A percentile compares a stretch with the other conserved stretches of the same genome.
phyloP scores from a whole-genome alignment of 2,329 filamentous ascomycete genomes.

The Pleochaeta shiraiana region DNA sequence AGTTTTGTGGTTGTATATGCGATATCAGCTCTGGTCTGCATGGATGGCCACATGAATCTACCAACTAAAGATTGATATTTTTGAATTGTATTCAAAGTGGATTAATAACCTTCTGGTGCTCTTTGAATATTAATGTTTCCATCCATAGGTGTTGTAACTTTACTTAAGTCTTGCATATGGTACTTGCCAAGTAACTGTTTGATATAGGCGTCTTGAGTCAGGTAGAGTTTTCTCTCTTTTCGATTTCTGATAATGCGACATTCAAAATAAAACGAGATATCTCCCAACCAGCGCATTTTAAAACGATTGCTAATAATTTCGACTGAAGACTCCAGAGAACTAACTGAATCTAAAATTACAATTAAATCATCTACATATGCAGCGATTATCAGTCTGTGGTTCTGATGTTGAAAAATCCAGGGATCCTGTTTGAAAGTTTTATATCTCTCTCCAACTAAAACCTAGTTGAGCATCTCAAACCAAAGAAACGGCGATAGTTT shows the following conservation, averaged over 20 bases:
- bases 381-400: not conserved
- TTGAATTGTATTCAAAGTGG: not conserved
- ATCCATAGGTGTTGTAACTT: not conserved
- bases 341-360: not conserved
- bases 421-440: not conserved
- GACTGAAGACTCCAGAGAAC: not conserved
- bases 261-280: not conserved
- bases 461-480: not conserved
- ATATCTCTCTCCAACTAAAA: constrained; percentile 1
- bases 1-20: not conserved
- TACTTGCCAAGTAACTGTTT: not conserved
- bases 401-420: not conserved
- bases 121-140: not conserved
- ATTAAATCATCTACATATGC: constrained; percentile 4
- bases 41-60: not conserved
- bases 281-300: not conserved
- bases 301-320: not conserved
- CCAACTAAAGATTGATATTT: constrained; percentile 2
- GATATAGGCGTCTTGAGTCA: constrained; percentile 3
- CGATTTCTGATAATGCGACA: constrained; percentile 1
- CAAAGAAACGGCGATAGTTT: not conserved
- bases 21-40: constrained; percentile 2
- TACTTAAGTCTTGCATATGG: not conserved
- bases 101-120: not conserved
- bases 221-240: not conserved